Base-by-base conservation (phyloP, 2,329 filamentous ascomycete genomes). In the Talaromyces sp. region DNA sequence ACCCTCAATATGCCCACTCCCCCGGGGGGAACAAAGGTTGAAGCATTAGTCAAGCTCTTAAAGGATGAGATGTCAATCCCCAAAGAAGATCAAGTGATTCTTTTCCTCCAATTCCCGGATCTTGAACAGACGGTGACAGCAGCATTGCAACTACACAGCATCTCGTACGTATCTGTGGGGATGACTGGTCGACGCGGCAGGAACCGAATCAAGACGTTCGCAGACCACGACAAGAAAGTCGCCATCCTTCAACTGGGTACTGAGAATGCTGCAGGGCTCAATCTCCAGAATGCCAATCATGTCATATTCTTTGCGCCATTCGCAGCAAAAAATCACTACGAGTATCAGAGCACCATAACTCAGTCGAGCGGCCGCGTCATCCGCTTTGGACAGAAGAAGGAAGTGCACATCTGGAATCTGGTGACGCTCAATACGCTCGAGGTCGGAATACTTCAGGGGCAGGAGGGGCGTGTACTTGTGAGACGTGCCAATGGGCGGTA, bases 231-330 rank as follows among this genome's bases (percentile, higher is more conserved):
- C 11, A 70, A 72, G 35, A 84, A 82, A 60, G 84, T 87, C 0
- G 75, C 90, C 4, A 76, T 90, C 16, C 75, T 90, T 35, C 83
- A 86, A 64, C 76, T 87, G 2, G 82, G 81, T 1, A 81, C 82
- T 67, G 84, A 84, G 39, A 83, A 84, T 62, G 85, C 87, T 2
- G 82, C 87, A 37, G 88, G 88, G 60, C 74, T 84, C 10, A 90
- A 90, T 67, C 74, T 90, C 1, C 84, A 86, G 56, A 82, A 82
- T 45, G 87, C 87, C 0, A 89, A 88, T 67, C 86, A 90, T 65
- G 77, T 90, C 41, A 82, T 90, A 37, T 90, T 90, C 72, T 73
- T 88, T 2, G 81, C 83, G 0, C 87, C 87, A 0, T 73, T 87
- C 9, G 74, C 86, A 0, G 76, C 81, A 0, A 71, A 77, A 41